Conservation (phyloP, 495 filamentous ascomycete genomes). For the Tuber brumale region DNA sequence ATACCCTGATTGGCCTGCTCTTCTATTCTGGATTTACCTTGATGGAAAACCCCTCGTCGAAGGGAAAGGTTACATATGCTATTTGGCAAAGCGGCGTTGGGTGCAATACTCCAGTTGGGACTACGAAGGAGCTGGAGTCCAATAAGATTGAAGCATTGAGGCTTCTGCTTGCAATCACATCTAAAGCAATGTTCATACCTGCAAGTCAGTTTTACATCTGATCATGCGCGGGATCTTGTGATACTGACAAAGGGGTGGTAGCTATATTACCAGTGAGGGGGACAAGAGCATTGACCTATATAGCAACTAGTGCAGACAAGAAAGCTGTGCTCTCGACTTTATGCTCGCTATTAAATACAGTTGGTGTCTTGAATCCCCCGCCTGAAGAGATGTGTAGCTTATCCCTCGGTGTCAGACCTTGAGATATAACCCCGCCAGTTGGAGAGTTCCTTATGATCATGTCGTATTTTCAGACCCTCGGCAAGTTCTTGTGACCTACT, state of each 20-base stretch:
- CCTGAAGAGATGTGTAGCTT: neutral
- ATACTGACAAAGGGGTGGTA: conserved; percentile 37
- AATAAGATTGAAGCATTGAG: conserved; percentile 88
- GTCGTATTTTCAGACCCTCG: conserved; percentile 90
- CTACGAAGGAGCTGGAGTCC: conserved; percentile 82
- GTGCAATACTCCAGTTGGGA: conserved; percentile 80
- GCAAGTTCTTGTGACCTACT: conserved; percentile 84
- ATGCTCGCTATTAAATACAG: conserved; percentile 94
- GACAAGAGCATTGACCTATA: conserved; percentile 79
- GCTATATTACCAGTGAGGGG: conserved; percentile 75
- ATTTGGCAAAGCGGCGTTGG: conserved; percentile 99
- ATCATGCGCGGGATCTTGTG: neutral
- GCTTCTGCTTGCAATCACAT: conserved; percentile 73
- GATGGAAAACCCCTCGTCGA: conserved; percentile 52
- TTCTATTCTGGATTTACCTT: conserved; percentile 90
- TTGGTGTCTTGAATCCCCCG: conserved; percentile 45
- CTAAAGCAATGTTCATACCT: conserved; percentile 89
- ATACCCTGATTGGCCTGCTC: conserved; percentile 79
- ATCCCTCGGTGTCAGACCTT: conserved; percentile 55
- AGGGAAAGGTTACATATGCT: conserved; percentile 78
- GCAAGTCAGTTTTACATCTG: conserved; percentile 51
- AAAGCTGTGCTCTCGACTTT: conserved; percentile 81
- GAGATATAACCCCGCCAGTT: conserved; percentile 92
- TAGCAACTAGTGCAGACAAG: conserved; percentile 80
- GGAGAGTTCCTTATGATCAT: conserved; percentile 92